Conservation (phyloP, 2,329 filamentous ascomycete species). For the Cordyceps farinosa region DNA sequence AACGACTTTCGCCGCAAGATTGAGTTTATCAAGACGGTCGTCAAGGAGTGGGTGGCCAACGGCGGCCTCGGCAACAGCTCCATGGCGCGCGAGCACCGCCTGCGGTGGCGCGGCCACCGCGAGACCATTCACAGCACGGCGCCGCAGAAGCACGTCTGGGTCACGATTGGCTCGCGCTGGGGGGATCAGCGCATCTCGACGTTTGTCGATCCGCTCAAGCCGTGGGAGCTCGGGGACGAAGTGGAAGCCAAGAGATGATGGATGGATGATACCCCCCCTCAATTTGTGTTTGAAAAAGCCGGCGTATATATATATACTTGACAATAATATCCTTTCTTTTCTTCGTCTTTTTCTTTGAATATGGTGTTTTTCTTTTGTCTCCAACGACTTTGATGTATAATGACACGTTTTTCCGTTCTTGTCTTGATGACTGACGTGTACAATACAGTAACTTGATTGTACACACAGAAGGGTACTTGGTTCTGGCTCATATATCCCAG, state of each 20-base stretch:
- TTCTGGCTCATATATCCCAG: no score
- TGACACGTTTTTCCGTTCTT: neutral
- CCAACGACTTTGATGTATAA: no score
- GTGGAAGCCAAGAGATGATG: slow-evolving; percentile 39
- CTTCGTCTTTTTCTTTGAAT: neutral
- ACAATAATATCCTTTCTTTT: slow-evolving; percentile 22
- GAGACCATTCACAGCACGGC: slow-evolving; percentile 50
- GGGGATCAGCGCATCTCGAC: slow-evolving; percentile 55
- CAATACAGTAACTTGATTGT: neutral
- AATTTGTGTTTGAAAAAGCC: slow-evolving; percentile 13
- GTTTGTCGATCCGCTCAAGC: slow-evolving; percentile 52
- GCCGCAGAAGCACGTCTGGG: slow-evolving; percentile 64
- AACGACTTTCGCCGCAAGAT: slow-evolving; percentile 74
- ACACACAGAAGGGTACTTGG: no score
- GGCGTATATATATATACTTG: slow-evolving; percentile 11
- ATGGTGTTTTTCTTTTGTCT: no score
- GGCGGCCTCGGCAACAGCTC: slow-evolving; percentile 66
- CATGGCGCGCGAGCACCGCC: slow-evolving; percentile 51
- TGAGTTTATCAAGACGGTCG: slow-evolving; percentile 64
- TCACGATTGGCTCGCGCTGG: slow-evolving; percentile 61
- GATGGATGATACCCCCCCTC: slow-evolving; percentile 8
- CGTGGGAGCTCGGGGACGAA: slow-evolving; percentile 52
- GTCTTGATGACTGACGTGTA: slow-evolving; percentile 12
- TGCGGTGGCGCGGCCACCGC: slow-evolving; percentile 57
- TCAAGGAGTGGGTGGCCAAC: slow-evolving; percentile 67